phyloP scores from a whole-genome alignment of 495 filamentous ascomycete genomes.

The Penicillium taxi region DNA sequence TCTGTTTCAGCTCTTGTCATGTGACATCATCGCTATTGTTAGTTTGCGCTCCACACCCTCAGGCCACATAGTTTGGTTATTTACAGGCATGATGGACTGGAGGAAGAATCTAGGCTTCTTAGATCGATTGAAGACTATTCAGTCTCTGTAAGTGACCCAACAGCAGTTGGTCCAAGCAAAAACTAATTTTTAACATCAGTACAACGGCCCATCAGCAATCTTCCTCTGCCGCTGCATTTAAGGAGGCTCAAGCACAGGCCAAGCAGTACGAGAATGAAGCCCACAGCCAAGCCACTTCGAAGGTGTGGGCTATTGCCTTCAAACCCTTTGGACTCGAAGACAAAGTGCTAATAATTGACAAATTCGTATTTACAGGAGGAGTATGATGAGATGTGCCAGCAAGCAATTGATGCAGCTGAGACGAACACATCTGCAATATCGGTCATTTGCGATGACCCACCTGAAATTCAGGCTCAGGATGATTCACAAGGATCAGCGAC shows the following conservation, averaged over 20 bases:
- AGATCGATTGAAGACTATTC: slow-evolving; percentile 42
- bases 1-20: too few relatives aligned
- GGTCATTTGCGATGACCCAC: slow-evolving; percentile 13
- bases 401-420: slow-evolving; percentile 34
- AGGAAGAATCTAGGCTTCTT: slow-evolving; percentile 40
- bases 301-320: slow-evolving; percentile 20
- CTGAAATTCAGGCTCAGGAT: slow-evolving; percentile 7
- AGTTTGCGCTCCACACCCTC: too few relatives aligned
- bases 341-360: not conserved
- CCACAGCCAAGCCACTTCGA: slow-evolving; percentile 33
- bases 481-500: slow-evolving; percentile 3
- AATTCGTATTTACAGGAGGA: slow-evolving; percentile 28
- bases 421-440: slow-evolving; percentile 11
- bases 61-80: too few relatives aligned
- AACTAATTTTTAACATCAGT: slow-evolving; percentile 25
- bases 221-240: slow-evolving; percentile 28
- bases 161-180: not conserved
- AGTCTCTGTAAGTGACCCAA: slow-evolving; percentile 33
- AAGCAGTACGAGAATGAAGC: slow-evolving; percentile 32
- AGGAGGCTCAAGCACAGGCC: slow-evolving; percentile 38
- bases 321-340: not conserved
- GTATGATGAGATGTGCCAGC: slow-evolving; percentile 39
- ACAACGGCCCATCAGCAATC: slow-evolving; percentile 37
- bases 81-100: slow-evolving; percentile 33
- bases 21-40: slow-evolving; percentile 16